phyloP scores from a whole-genome alignment of 352 stramenopile species.

The Halophytophthora polymorphica region DNA sequence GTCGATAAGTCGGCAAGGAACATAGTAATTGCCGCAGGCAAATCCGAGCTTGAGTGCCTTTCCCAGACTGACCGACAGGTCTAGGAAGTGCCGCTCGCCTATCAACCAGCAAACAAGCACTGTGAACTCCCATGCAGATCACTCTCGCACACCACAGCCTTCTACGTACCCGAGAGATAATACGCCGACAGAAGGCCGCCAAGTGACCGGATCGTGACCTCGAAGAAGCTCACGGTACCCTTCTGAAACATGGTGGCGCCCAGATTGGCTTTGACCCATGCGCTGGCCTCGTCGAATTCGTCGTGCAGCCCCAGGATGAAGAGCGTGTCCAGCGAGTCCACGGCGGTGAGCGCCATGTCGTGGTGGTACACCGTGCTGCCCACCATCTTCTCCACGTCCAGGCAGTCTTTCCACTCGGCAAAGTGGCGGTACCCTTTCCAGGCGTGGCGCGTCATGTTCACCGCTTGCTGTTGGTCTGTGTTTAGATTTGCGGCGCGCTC shows the following conservation, averaged over 20 bases:
- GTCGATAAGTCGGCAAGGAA: constrained; percentile 39
- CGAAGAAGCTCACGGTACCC: constrained; percentile 53
- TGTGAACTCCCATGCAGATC: background rate
- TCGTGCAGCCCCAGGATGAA: constrained; percentile 58
- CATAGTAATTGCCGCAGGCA: constrained; percentile 22
- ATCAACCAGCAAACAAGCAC: background rate
- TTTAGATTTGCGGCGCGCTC: constrained; percentile 18
- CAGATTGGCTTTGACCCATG: constrained; percentile 51
- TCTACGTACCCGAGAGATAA: constrained; percentile 35
- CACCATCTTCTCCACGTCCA: constrained; percentile 25
- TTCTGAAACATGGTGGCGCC: constrained; percentile 26
- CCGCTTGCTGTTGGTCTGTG: constrained; percentile 38
- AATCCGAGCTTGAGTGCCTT: constrained; percentile 33
- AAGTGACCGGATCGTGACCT: constrained; percentile 57
- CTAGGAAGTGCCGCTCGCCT: constrained; percentile 44
- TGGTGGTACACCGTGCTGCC: constrained; percentile 35
- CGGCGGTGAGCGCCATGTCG: constrained; percentile 60
- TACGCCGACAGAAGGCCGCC: constrained; percentile 56
- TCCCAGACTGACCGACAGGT: constrained; percentile 35
- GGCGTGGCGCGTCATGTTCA: constrained; percentile 53
- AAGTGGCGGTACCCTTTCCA: constrained; percentile 48
- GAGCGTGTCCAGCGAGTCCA: constrained; percentile 71
- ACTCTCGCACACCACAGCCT: background rate
- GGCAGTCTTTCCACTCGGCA: constrained; percentile 35
- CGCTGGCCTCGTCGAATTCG: constrained; percentile 59